phyloP scores from a whole-genome alignment of 2,329 filamentous ascomycete species.

The Fusarium sp. region DNA sequence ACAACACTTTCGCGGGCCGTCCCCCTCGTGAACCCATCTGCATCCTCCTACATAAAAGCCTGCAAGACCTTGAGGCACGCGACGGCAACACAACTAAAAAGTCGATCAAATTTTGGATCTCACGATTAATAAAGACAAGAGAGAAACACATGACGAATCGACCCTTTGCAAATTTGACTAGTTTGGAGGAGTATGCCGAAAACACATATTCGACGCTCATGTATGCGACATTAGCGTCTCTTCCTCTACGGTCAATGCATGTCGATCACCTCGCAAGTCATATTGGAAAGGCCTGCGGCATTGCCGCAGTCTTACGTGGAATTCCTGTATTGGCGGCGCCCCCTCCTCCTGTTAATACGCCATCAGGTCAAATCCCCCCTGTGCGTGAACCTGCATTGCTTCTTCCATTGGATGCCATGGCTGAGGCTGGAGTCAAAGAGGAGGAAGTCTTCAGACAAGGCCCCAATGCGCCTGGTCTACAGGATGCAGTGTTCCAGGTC shows the following conservation, averaged over 20 bases:
- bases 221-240: constrained; percentile 85
- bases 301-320: constrained; percentile 87
- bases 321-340: constrained; percentile 88
- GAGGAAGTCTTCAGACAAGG: constrained; percentile 91
- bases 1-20: constrained; percentile 80
- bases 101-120: constrained; percentile 79
- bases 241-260: constrained; percentile 85
- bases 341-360: constrained; percentile 64
- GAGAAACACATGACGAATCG: constrained; percentile 88
- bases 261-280: constrained; percentile 95
- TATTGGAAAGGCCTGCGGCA: constrained; percentile 93
- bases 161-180: constrained; percentile 80
- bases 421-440: constrained; percentile 82
- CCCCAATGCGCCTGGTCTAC: constrained; percentile 81
- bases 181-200: constrained; percentile 90
- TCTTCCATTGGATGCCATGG: constrained; percentile 91
- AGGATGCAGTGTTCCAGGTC: constrained; percentile 91
- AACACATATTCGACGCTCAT: constrained; percentile 94
- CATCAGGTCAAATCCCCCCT: constrained; percentile 57
- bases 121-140: constrained; percentile 83
- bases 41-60: constrained; percentile 81
- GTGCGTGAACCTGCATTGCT: constrained; percentile 72
- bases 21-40: constrained; percentile 95
- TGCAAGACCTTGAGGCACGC: constrained; percentile 71
- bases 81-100: constrained; percentile 59